phyloP scores from a whole-genome alignment of 805 yeast species.

The Sugiyamaella valdiviana region DNA sequence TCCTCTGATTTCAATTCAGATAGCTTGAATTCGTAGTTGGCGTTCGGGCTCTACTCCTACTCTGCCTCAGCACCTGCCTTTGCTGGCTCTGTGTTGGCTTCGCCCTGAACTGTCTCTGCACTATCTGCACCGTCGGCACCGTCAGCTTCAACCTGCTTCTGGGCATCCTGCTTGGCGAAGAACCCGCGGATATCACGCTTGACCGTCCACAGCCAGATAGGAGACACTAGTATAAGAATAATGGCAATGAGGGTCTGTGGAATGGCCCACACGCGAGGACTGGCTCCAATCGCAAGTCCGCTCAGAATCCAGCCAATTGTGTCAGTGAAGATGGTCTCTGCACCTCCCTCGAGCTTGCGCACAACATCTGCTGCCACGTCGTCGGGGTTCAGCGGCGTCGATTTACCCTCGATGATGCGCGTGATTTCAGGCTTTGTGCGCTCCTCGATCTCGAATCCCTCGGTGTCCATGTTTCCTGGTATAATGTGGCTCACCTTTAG shows the following conservation, averaged over 20 bases:
- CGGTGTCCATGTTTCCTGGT: slow-evolving; percentile 88
- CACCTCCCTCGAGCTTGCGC: slow-evolving; percentile 52
- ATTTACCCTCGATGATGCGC: slow-evolving; percentile 75
- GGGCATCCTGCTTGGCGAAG: slow-evolving; percentile 39
- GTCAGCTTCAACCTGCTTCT: slow-evolving; percentile 18
- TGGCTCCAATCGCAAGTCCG: slow-evolving; percentile 57
- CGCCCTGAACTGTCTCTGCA: no score
- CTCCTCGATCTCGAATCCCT: slow-evolving; percentile 80
- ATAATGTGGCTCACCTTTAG: slow-evolving; percentile 66
- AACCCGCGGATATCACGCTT: slow-evolving; percentile 46
- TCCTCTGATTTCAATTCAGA: no score
- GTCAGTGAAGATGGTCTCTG: slow-evolving; percentile 75
- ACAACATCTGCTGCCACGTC: slow-evolving; percentile 60
- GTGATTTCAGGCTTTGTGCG: slow-evolving; percentile 82
- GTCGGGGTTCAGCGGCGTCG: slow-evolving; percentile 61
- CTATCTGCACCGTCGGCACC: no score
- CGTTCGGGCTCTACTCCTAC: no score
- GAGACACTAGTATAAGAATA: slow-evolving; percentile 48
- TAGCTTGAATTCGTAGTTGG: no score
- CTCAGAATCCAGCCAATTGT: slow-evolving; percentile 76
- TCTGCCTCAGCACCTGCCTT: no score
- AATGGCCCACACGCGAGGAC: slow-evolving; percentile 57
- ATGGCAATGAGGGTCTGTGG: slow-evolving; percentile 46
- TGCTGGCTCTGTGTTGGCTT: no score
- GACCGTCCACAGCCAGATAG: slow-evolving; percentile 50